Evolutionary conservation across 805 yeast species (phyloP), one percentile per base, ranked within the genome.

Genomic region (Candida wancherniae): DNA sequence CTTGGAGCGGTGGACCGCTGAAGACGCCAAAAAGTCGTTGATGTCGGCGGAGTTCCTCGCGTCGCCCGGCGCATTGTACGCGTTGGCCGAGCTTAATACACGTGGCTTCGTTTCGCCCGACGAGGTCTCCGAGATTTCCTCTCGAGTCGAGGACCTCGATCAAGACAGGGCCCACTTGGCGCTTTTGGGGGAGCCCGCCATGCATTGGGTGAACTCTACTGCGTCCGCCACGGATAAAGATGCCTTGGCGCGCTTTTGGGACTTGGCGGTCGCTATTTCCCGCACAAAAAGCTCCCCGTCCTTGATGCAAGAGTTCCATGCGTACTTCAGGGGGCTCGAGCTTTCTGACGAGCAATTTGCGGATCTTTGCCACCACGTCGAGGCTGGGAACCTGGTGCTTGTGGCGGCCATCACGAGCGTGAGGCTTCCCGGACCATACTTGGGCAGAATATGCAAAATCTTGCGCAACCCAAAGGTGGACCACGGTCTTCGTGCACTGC

Each of bases 361-460:
- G 0, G 59, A 55, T 27, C 57, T 74, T 50, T 15, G 61, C 1
- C 45, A 57, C 25, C 64, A 60, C 34, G 57, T 73, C 30, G 56
- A 46, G 27, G 55, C 51, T 29, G 66, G 65, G 6, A 71, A 70
- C 33, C 16, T 47, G 13, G 50, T 56, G 15, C 50, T 69, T 9
- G 58, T 75, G 2, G 38, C 50, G 8, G 50, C 66, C 7, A 51
- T 74, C 50, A 71, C 30, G 37, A 23, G 40, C 39, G 43, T 43
- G 16, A 22, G 30, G 2, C 44, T 55, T 14, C 31, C 31, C 10
- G 9, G 21, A 3, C 16, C 18, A 1, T 44, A 47, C 13, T 10
- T 57, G 4, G 33, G 29, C 2, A 39, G 46, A 3, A 28, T 70
- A 5, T 11, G 64, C 6, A 28, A 34, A 0, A 20, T 67, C 5